Evolutionary conservation across 164 flowering plant species (phyloP).

Genomic region (Vitis cinerea): DNA sequence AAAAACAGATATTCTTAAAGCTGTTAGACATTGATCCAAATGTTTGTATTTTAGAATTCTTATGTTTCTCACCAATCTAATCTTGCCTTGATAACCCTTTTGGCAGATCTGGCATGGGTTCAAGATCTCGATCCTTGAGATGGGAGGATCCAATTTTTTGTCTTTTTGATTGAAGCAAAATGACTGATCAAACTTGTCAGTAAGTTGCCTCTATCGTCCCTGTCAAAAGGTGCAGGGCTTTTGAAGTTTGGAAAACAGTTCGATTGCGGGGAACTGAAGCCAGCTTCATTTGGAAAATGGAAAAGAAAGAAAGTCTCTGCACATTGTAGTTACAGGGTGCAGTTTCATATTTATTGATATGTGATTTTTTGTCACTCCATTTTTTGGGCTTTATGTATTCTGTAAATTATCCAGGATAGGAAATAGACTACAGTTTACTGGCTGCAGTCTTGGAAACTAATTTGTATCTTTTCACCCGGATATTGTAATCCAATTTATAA

Average conservation of each 20-base stretch:
- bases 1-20: too few relatives aligned
- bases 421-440: not conserved
- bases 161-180: not conserved
- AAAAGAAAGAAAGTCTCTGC: not conserved
- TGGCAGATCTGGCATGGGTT: constrained; percentile 79
- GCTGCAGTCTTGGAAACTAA: not conserved
- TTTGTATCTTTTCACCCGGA: too few relatives aligned
- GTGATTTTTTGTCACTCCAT: constrained; percentile 2
- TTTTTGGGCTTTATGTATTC: constrained; percentile 19
- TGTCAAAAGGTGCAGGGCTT: not conserved
- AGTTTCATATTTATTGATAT: constrained; percentile 11
- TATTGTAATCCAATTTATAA: too few relatives aligned
- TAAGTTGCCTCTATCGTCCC: not conserved
- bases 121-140: constrained; percentile 69
- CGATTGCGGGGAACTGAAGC: not conserved
- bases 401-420: constrained; percentile 12
- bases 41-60: not conserved
- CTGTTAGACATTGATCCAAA: too few relatives aligned
- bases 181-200: not conserved
- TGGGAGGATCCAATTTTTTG: not conserved
- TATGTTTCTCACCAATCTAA: not conserved
- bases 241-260: not conserved
- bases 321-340: constrained; percentile 7
- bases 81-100: not conserved
- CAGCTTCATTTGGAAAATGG: constrained; percentile 3